Percentiles rank a stretch among this genome's conserved stretches.
Conservation (phyloP, 225 moss, liverwort and hornwort species). For the Lunularia cruciata region DNA sequence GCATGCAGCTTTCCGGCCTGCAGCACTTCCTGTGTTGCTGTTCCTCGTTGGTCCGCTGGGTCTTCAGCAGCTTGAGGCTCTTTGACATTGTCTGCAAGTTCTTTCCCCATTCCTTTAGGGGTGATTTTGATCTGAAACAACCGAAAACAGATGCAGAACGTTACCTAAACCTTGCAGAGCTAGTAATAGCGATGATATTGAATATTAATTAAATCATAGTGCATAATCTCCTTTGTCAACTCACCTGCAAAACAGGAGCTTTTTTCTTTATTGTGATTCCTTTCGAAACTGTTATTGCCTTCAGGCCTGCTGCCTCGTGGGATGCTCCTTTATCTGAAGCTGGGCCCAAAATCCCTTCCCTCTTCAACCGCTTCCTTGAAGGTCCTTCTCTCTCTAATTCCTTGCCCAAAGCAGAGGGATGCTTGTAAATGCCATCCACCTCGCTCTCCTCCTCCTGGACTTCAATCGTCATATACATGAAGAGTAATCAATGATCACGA, state of each 20-base stretch:
- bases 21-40: slow-evolving; percentile 67
- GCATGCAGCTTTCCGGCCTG: slow-evolving; percentile 75
- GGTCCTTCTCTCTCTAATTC: slow-evolving; percentile 33
- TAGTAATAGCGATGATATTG: not conserved
- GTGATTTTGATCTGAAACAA: slow-evolving; percentile 89
- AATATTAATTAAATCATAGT: not conserved
- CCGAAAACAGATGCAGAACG: not conserved
- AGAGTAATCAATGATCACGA: not conserved
- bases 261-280: slow-evolving; percentile 75
- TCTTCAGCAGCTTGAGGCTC: slow-evolving; percentile 41
- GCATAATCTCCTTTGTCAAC: not conserved
- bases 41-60: slow-evolving; percentile 34
- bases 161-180: not conserved
- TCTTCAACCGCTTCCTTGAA: slow-evolving; percentile 71
- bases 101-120: slow-evolving; percentile 53
- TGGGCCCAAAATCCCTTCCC: slow-evolving; percentile 80
- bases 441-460: slow-evolving; percentile 56
- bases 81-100: slow-evolving; percentile 39
- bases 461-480: slow-evolving; percentile 9
- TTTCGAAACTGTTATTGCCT: slow-evolving; percentile 65
- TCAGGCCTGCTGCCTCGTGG: slow-evolving; percentile 96
- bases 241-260: slow-evolving; percentile 82
- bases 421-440: slow-evolving; percentile 13
- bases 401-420: slow-evolving; percentile 10
- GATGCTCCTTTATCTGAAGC: slow-evolving; percentile 80